Conservation (phyloP, 495 filamentous ascomycete genomes). For the Daldinia grandis region DNA sequence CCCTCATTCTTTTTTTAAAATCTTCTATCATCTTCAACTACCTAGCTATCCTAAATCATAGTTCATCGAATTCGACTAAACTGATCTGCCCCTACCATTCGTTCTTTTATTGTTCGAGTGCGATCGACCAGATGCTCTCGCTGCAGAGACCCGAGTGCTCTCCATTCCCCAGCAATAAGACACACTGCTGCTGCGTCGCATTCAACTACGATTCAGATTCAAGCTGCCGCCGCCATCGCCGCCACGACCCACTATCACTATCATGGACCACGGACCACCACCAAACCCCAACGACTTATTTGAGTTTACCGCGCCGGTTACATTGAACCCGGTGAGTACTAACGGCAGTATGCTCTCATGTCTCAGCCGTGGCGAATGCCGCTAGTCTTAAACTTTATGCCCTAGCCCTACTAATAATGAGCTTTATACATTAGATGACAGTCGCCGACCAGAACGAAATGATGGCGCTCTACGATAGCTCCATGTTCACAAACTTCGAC, state of each 20-base stretch:
- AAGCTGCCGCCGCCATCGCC: conserved; percentile 25
- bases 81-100: background rate
- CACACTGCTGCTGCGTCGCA: conserved; percentile 23
- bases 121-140: conserved; percentile 37
- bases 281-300: conserved; percentile 45
- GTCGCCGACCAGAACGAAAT: conserved; percentile 45
- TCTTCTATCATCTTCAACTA: background rate
- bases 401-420: conserved; percentile 27
- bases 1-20: background rate
- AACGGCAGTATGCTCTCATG: conserved; percentile 11
- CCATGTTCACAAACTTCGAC: conserved; percentile 50
- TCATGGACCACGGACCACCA: conserved; percentile 52
- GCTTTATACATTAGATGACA: conserved; percentile 44
- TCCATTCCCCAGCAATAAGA: conserved; percentile 21
- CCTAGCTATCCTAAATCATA: background rate
- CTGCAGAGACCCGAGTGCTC: conserved; percentile 23
- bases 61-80: conserved; percentile 1
- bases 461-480: conserved; percentile 53
- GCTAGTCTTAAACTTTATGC: background rate
- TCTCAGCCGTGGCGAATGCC: conserved; percentile 5
- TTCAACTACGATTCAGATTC: conserved; percentile 28
- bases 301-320: conserved; percentile 42
- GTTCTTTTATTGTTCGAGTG: conserved; percentile 2
- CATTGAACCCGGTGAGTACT: conserved; percentile 43
- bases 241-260: conserved; percentile 33